Evolutionary conservation across 352 stramenopile genomes (phyloP), one percentile per base, ranked within the genome.

Genomic region (Phytophthora boehmeriae): DNA sequence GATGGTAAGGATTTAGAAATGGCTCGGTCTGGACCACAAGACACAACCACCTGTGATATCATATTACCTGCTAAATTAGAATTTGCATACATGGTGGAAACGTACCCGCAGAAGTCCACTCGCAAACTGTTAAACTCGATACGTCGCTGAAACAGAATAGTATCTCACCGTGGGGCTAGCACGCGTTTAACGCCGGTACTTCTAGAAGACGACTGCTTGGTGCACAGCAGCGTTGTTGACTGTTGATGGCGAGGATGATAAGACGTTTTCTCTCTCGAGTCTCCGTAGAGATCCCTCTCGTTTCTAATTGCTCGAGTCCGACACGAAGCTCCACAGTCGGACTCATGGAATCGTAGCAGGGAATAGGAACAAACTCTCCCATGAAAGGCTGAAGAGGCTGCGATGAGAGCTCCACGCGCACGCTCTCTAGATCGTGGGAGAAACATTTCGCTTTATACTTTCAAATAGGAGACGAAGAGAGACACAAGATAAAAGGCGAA

Each of bases 401-500:
- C 30, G 66, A 59, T 42, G 49, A 69, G 53, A 80, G 72, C 46
- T 50, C 67, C 22, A 70, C 54, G 63, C 63, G 68, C 48, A 71
- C 5, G 54, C 23, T 66, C 52, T 75, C 61, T 78, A 78, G 68
- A 76, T 76, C 36, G 34, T 68, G 61, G 55, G 56, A 78, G 73
- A 36, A 23, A 80, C 72, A 80, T 13, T 17, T n/a, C n/a, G n/a
- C n/a, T 22, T 8, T 44, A 22, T 44, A 54, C 62, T 39, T 22
- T 27, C 8, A 14, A 23, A 5, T n/a, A 13, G 19, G 42, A 51
- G 65, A 68, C 58, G 48, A 23, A 70, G 75, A 81, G 63, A 85
- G 66, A 78, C 20, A 57, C 8, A 48, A 71, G 35, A 66, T 57
- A 84, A 86, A 89, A 90, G 81, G 81, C 79, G 79, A 90, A 89